phyloP scores from a whole-genome alignment of 2,329 filamentous ascomycete genomes.

The Aspergillus novofumigatus region DNA sequence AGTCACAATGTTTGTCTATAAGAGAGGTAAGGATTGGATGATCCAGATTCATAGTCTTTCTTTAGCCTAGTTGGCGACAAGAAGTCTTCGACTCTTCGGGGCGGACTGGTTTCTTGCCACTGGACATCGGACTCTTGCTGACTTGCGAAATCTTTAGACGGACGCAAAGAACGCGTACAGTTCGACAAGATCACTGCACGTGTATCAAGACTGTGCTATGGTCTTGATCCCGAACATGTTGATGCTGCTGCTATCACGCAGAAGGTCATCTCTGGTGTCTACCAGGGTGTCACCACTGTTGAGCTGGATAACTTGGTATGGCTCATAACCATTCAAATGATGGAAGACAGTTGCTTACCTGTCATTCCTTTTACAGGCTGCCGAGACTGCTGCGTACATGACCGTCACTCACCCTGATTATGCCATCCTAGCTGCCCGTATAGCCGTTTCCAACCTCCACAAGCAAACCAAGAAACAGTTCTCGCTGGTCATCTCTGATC shows the following conservation, averaged over 20 bases:
- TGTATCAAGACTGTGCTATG: conserved; percentile 96
- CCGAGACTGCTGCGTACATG: conserved; percentile 99
- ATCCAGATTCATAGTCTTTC: not conserved
- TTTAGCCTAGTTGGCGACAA: not conserved
- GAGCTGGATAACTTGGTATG: conserved; percentile 95
- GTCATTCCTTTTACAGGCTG: conserved; percentile 59
- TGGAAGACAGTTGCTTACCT: conserved; percentile 12
- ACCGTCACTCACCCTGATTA: conserved; percentile 99
- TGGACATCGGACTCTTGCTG: conserved; percentile 12
- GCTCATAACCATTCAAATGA: not conserved
- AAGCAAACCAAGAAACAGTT: conserved; percentile 99
- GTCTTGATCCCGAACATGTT: conserved; percentile 90
- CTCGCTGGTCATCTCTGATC: conserved; percentile 87
- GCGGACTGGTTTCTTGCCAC: conserved; percentile 14
- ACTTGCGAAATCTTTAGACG: conserved; percentile 58
- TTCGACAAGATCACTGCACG: conserved; percentile 99
- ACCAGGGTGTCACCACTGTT: conserved; percentile 93
- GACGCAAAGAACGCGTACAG: conserved; percentile 98
- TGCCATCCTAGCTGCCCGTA: conserved; percentile 94
- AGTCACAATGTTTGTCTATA: conserved; percentile 58
- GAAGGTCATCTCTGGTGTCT: conserved; percentile 99
- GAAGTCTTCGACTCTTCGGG: not conserved
- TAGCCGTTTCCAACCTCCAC: conserved; percentile 98
- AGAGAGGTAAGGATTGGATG: conserved; percentile 50
- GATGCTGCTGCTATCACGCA: conserved; percentile 97